Evolutionary conservation across 1,284 basidiomycete species (phyloP).

Genomic region (Sporisorium graminicola): DNA sequence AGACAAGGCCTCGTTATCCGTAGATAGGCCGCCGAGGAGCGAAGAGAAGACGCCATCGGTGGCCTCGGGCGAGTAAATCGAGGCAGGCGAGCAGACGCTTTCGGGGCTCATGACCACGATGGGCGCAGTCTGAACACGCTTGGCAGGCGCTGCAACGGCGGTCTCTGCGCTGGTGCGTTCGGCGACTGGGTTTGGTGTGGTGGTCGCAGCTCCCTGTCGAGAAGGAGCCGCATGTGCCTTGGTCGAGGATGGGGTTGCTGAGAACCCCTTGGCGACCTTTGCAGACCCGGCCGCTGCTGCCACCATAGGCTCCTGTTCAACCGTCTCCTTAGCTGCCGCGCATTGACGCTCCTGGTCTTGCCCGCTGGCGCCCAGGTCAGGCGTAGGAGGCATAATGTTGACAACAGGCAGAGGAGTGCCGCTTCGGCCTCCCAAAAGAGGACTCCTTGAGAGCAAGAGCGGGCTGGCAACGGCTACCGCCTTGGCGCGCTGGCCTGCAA

Average conservation of each 20-base stretch:
- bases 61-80: conserved; percentile 37
- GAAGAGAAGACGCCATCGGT: conserved; percentile 23
- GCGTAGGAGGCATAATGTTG: conserved; percentile 64
- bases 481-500: conserved; percentile 45
- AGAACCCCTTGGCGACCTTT: conserved; percentile 3
- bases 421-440: conserved; percentile 28
- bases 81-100: conserved; percentile 47
- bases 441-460: conserved; percentile 42
- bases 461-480: conserved; percentile 53
- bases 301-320: background rate
- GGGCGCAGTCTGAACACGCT: conserved; percentile 4
- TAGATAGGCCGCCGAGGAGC: conserved; percentile 26
- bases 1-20: conserved; percentile 10
- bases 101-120: conserved; percentile 34
- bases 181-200: conserved; percentile 13
- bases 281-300: background rate
- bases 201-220: conserved; percentile 25
- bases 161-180: background rate
- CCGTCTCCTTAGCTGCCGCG: conserved; percentile 10
- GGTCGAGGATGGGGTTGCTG: conserved; percentile 2
- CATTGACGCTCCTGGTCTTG: conserved; percentile 26
- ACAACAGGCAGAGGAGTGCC: conserved; percentile 48
- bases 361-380: conserved; percentile 44
- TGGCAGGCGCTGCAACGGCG: background rate
- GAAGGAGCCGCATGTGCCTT: conserved; percentile 3